A percentile compares a stretch with the other conserved stretches of the same genome.
These are phyloP conservation scores for Komagataella ulmi DNA, from an alignment of 805 yeast species.

Conservation along the genomic window DNA sequence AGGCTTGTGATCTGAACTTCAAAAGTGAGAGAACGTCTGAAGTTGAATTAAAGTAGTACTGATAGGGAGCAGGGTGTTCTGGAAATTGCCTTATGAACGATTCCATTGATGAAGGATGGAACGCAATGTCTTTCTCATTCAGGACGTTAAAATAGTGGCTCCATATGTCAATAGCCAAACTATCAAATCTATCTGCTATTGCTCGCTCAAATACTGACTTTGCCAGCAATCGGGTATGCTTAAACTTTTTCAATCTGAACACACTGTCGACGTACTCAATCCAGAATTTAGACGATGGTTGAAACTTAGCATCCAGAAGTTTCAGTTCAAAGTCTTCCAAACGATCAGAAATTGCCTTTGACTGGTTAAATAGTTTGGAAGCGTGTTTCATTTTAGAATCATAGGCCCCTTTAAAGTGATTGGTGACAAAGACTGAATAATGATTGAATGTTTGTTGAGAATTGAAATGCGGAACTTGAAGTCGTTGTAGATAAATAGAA, in stretches of 20 bases:
- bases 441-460: constrained; percentile 25
- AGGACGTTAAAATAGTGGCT: constrained; percentile 11
- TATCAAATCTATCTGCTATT: constrained; percentile 2
- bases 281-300: constrained; percentile 10
- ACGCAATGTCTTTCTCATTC: constrained; percentile 3
- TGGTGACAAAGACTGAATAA: constrained; percentile 27
- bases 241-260: constrained; percentile 4
- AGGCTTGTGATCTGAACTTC: not conserved
- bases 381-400: constrained; percentile 22
- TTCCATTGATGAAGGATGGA: not conserved
- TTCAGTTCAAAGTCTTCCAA: constrained; percentile 23
- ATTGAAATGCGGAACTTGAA: constrained; percentile 25
- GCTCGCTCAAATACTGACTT: constrained; percentile 20
- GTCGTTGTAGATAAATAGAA: constrained; percentile 14
- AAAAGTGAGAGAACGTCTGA: not conserved
- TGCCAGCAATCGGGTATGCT: constrained; percentile 4
- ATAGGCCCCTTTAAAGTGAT: constrained; percentile 16
- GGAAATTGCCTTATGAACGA: constrained; percentile 1
- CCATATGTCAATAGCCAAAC: constrained; percentile 16
- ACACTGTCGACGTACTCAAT: constrained; percentile 5
- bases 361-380: constrained; percentile 15
- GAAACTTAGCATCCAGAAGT: constrained; percentile 3
- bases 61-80: constrained; percentile 1
- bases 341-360: constrained; percentile 15
- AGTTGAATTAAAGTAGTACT: not conserved